Evolutionary conservation across 2,329 filamentous ascomycete genomes (phyloP).

Genomic region (Colletotrichum zoysiae): DNA sequence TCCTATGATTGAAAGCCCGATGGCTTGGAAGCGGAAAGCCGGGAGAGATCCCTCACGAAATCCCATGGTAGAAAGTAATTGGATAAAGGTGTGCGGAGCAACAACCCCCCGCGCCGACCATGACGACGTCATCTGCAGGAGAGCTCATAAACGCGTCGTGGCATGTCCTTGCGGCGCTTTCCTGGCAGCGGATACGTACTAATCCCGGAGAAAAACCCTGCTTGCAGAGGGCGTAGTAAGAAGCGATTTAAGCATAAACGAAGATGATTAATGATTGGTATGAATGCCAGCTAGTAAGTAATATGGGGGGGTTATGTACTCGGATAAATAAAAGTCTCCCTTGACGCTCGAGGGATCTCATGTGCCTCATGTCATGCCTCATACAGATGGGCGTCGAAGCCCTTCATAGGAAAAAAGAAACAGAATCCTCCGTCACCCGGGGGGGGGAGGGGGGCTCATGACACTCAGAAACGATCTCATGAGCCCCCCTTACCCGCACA

Average conservation of each 20-base stretch:
- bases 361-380: neutral
- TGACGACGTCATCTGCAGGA: no score
- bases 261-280: conserved; percentile 2
- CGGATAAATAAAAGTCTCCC: neutral
- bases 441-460: no score
- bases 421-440: neutral
- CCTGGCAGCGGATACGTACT: no score
- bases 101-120: no score
- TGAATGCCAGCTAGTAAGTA: neutral
- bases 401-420: neutral
- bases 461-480: neutral
- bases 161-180: no score
- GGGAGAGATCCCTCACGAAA: no score
- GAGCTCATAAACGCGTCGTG: no score
- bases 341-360: neutral
- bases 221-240: neutral
- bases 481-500: neutral
- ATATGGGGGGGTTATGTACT: conserved; percentile 4
- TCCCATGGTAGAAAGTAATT: neutral
- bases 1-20: neutral
- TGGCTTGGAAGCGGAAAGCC: no score
- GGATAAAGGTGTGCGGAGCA: no score
- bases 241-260: neutral
- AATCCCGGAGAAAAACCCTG: neutral
- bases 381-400: no score